These are phyloP conservation scores for Tylopilus balloui DNA, from an alignment of 768 basidiomycete genomes.

Conservation along the genomic window DNA sequence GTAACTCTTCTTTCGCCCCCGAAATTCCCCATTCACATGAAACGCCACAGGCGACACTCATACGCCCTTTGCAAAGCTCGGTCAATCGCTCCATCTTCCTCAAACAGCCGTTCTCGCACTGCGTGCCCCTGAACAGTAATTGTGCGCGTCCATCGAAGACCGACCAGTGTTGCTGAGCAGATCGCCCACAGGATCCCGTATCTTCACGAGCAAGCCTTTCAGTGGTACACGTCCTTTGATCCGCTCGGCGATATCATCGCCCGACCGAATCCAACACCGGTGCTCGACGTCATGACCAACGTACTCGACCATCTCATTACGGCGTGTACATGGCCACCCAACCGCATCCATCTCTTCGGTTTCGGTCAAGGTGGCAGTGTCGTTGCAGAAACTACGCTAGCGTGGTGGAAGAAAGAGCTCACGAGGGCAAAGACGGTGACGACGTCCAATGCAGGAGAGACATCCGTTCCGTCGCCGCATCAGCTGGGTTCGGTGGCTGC, in stretches of 20 bases:
- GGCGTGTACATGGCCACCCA: constrained; percentile 60
- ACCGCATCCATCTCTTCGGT: constrained; percentile 81
- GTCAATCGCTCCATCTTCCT: constrained; percentile 70
- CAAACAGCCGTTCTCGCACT: constrained; percentile 84
- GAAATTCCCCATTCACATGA: not conserved
- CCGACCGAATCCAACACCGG: constrained; percentile 68
- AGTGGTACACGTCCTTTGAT: constrained; percentile 87
- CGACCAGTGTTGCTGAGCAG: constrained; percentile 7
- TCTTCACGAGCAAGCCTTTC: constrained; percentile 72
- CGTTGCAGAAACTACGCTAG: constrained; percentile 61
- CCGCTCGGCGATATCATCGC: constrained; percentile 66
- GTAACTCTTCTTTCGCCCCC: constrained; percentile 9
- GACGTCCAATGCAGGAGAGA: constrained; percentile 9
- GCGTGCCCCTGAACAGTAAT: constrained; percentile 72
- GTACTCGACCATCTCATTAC: constrained; percentile 53
- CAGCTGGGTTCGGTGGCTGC: constrained; percentile 63
- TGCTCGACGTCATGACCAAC: constrained; percentile 51
- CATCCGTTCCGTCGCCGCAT: constrained; percentile 6
- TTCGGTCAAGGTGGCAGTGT: constrained; percentile 85
- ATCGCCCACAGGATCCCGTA: constrained; percentile 58
- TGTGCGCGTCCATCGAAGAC: constrained; percentile 7
- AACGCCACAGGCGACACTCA: constrained; percentile 71
- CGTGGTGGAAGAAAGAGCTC: constrained; percentile 46
- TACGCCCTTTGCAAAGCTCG: constrained; percentile 70
- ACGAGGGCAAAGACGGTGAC: not conserved